These are phyloP conservation scores for Xanthoconium stramineum DNA, from an alignment of 768 basidiomycete genomes.

Conservation along the genomic window DNA sequence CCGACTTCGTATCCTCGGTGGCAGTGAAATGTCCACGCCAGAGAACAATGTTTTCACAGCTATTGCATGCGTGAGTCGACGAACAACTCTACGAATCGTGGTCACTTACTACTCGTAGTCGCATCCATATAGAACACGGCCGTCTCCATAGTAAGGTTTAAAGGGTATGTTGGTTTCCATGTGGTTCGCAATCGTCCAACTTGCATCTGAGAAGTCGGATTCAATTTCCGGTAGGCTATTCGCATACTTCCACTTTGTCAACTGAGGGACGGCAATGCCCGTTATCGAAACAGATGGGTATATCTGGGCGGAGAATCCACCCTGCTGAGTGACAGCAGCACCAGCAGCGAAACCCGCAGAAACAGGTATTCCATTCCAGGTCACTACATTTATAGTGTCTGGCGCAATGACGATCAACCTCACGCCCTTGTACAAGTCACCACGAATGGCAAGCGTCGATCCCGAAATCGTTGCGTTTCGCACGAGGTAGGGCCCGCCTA, in stretches of 20 bases:
- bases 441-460: constrained; percentile 55
- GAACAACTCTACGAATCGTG: no score
- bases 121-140: constrained; percentile 77
- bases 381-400: constrained; percentile 45
- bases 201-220: constrained; percentile 53
- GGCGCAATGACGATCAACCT: constrained; percentile 65
- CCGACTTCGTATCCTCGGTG: constrained; percentile 55
- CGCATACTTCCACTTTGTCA: constrained; percentile 70
- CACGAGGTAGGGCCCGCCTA: constrained; percentile 64
- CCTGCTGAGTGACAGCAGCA: constrained; percentile 29
- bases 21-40: constrained; percentile 81
- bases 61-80: no score
- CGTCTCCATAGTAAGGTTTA: constrained; percentile 70
- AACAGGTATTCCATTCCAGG: constrained; percentile 67
- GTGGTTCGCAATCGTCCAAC: constrained; percentile 66
- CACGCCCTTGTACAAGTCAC: constrained; percentile 63
- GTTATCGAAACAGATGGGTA: constrained; percentile 27
- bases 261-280: constrained; percentile 41
- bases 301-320: constrained; percentile 51
- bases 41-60: constrained; percentile 76
- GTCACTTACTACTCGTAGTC: constrained; percentile 77
- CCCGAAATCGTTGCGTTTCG: constrained; percentile 48
- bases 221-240: constrained; percentile 74
- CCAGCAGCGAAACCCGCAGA: constrained; percentile 35
- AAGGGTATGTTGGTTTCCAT: constrained; percentile 71